A percentile compares a stretch with the other conserved stretches of the same genome.
These are phyloP conservation scores for Xylaria sp. DNA, from an alignment of 2,329 filamentous ascomycete genomes.

Conservation along the genomic window DNA sequence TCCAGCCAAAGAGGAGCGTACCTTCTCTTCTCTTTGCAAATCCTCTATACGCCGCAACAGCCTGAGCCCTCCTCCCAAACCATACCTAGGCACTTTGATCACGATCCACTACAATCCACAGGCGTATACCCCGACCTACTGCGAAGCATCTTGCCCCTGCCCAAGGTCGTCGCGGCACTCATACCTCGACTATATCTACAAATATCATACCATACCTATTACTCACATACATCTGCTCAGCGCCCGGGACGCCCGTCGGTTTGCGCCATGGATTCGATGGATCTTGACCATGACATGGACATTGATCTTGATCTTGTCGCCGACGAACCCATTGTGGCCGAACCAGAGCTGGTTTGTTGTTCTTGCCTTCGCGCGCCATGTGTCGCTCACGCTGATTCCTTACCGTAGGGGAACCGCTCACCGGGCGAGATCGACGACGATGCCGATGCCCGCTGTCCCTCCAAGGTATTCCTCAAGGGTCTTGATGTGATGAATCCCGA, in stretches of 20 bases:
- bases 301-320: conserved; percentile 65
- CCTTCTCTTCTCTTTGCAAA: background rate
- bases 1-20: background rate
- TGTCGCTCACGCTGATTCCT: conserved; percentile 34
- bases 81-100: background rate
- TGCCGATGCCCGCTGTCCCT: conserved; percentile 54
- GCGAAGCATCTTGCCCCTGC: background rate
- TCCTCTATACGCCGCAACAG: background rate
- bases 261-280: conserved; percentile 63
- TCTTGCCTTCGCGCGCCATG: background rate
- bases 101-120: too few relatives aligned
- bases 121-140: background rate
- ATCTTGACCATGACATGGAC: conserved; percentile 78
- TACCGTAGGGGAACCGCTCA: conserved; percentile 49
- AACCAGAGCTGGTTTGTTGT: conserved; percentile 40
- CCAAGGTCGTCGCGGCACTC: background rate
- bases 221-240: background rate
- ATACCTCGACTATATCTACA: background rate
- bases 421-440: conserved; percentile 49
- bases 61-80: background rate
- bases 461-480: conserved; percentile 86
- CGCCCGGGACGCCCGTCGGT: conserved; percentile 16
- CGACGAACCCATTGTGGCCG: conserved; percentile 52
- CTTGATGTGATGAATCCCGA: conserved; percentile 83
- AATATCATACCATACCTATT: background rate